Evolutionary conservation across 2,329 filamentous ascomycete genomes (phyloP).

Genomic region (Eutypella sp.): DNA sequence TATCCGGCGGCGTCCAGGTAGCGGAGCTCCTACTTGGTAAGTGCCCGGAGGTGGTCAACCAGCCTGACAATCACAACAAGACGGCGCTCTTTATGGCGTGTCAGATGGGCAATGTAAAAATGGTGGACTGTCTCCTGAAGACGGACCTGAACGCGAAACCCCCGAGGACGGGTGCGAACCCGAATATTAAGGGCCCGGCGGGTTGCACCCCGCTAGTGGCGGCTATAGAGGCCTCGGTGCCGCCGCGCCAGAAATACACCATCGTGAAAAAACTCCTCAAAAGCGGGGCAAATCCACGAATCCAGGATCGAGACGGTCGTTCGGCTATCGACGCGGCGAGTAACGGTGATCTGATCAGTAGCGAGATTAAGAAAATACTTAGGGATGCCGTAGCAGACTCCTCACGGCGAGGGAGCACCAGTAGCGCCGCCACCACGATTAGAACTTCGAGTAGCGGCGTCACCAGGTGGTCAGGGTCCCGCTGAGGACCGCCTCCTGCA

Average conservation of each 20-base stretch:
- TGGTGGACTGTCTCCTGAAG: constrained; percentile 20
- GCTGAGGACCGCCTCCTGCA: neutral
- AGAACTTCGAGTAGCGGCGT: constrained; percentile 1
- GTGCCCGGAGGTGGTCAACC: constrained; percentile 13
- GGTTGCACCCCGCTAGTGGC: constrained; percentile 19
- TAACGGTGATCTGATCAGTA: constrained; percentile 14
- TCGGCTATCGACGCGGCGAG: constrained; percentile 15
- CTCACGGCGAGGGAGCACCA: constrained; percentile 7
- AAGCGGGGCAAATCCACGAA: constrained; percentile 15
- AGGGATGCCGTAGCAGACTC: neutral
- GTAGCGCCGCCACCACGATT: constrained; percentile 1
- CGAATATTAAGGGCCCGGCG: constrained; percentile 18
- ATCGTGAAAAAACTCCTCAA: constrained; percentile 18
- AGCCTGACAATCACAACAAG: constrained; percentile 18
- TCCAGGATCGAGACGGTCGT: constrained; percentile 14
- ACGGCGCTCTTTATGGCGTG: constrained; percentile 26
- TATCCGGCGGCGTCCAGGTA: constrained; percentile 17
- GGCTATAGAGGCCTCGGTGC: constrained; percentile 21
- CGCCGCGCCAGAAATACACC: constrained; percentile 15
- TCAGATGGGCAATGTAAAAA: constrained; percentile 23
- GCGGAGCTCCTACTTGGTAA: constrained; percentile 19
- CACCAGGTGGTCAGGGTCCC: neutral
- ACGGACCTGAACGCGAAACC: too few relatives aligned
- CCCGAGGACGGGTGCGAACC: constrained; percentile 14
- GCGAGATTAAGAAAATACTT: constrained; percentile 15